Conservation (phyloP, 345 rosid species). For the Geranium rotundifolium region DNA sequence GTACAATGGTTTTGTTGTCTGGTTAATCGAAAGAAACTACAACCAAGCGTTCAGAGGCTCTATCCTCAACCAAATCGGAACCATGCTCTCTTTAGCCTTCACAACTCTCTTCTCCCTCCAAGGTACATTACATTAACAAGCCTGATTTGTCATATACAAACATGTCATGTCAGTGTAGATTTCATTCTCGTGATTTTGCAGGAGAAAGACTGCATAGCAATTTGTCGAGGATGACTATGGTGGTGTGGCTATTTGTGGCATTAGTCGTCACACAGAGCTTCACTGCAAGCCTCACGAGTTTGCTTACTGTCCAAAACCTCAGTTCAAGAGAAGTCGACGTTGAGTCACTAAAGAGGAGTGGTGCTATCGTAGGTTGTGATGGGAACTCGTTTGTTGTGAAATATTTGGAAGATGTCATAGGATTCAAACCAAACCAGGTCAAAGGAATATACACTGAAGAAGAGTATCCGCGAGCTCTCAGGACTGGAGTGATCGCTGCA, state of each 20-base stretch:
- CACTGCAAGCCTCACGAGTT: constrained; percentile 13
- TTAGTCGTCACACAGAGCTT: constrained; percentile 17
- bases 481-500: constrained; percentile 8
- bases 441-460: constrained; percentile 2
- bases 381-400: constrained; percentile 17
- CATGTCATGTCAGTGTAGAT: not conserved
- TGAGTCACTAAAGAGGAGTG: constrained; percentile 5
- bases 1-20: constrained; percentile 15
- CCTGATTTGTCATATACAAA: not conserved
- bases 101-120: constrained; percentile 17
- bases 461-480: constrained; percentile 9
- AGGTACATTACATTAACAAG: constrained; percentile 1
- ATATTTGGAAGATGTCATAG: constrained; percentile 8
- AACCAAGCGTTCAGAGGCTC: constrained; percentile 3
- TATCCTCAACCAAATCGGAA: constrained; percentile 6
- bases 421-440: constrained; percentile 8
- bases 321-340: not conserved
- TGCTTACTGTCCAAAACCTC: constrained; percentile 12
- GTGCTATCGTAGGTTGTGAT: constrained; percentile 21
- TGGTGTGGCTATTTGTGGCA: constrained; percentile 15
- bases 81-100: constrained; percentile 16
- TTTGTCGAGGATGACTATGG: constrained; percentile 16
- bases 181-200: not conserved
- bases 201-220: constrained; percentile 15
- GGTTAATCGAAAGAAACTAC: constrained; percentile 16